phyloP scores from a whole-genome alignment of 1,284 basidiomycete species.

The Polyporus tsugae region DNA sequence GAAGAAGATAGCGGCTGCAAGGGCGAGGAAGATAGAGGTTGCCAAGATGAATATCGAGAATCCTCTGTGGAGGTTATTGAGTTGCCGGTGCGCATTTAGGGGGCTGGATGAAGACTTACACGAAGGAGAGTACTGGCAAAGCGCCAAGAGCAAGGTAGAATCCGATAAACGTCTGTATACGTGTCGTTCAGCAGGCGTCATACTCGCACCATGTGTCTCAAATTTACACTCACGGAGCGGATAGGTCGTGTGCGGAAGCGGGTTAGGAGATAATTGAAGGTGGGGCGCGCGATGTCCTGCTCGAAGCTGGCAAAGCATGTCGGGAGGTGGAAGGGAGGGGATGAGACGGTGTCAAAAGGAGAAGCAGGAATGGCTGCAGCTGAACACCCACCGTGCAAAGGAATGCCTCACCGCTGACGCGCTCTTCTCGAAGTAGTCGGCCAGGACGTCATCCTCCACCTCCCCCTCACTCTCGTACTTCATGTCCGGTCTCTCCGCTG shows the following conservation, averaged over 20 bases:
- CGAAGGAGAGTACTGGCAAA: constrained; percentile 28
- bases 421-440: constrained; percentile 32
- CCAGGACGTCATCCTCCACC: constrained; percentile 26
- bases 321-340: not conserved
- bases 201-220: not conserved
- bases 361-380: too few relatives aligned
- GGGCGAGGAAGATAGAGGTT: constrained; percentile 24
- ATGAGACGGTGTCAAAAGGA: not conserved
- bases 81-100: not conserved
- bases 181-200: too few relatives aligned
- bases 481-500: not conserved
- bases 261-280: constrained; percentile 17
- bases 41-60: constrained; percentile 29
- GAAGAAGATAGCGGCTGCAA: constrained; percentile 20
- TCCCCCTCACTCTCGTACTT: constrained; percentile 7
- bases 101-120: constrained; percentile 15
- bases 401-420: constrained; percentile 27
- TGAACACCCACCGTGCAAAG: constrained; percentile 23
- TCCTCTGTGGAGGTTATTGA: constrained; percentile 15
- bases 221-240: constrained; percentile 16
- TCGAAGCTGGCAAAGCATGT: constrained; percentile 21
- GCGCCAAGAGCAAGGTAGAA: constrained; percentile 25
- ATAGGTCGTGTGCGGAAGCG: constrained; percentile 26
- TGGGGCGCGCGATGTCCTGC: constrained; percentile 21
- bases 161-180: constrained; percentile 22